Base-by-base conservation (phyloP, 2,329 filamentous ascomycete genomes). In the Diaporthe batatas region DNA sequence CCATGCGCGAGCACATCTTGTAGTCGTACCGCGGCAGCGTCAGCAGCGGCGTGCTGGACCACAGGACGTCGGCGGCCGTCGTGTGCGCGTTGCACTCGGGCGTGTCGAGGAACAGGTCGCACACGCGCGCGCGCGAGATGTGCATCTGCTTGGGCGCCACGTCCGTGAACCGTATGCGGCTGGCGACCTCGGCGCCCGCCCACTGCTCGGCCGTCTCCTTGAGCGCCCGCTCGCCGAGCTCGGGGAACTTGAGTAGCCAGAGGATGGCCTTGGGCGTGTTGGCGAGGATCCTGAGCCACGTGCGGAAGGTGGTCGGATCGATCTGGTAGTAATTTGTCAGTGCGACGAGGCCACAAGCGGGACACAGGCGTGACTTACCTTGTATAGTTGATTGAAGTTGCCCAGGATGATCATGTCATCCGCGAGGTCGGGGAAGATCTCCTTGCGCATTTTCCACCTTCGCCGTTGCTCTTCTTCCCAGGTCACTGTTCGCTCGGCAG, bases 1-100 rank as follows among this genome's bases (percentile, higher is more conserved):
- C 96, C 93, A 99, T 99, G 70, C 96, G 93, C 55, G 94, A 97
- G 82, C 96, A 99, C 96, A 99, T 99, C 83, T 99, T 99, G 84
- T 98, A 98, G 67, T 93, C 90, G 81, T 98, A 98, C 47, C 96
- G 90, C 14, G 96, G 95, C 39, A 96, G 87, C 0, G 96, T 99
- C 36, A 99, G 86, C 29, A 99, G 85, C 6, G 96, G 96, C 0
- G 96, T 98, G 77, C 95, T 97, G 68, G 94, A 97, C 96, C 96
- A 99, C 8, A 99, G 86, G 1, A 98, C 93, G 79, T 99, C 96
- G 16, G 96, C 97, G 2, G 96, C 96, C 1, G 96, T 99, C 0
- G 96, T 99, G 82, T 99, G 96, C 1, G 95, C 96, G 79, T 99
- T 99, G 83, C 96, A 99, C 82, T 99, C 96, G 1, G 96, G 95